Percentiles rank a stretch among this genome's conserved stretches.
phyloP scores from a whole-genome alignment of 257 asterid species.

The Linaria vulgaris region DNA sequence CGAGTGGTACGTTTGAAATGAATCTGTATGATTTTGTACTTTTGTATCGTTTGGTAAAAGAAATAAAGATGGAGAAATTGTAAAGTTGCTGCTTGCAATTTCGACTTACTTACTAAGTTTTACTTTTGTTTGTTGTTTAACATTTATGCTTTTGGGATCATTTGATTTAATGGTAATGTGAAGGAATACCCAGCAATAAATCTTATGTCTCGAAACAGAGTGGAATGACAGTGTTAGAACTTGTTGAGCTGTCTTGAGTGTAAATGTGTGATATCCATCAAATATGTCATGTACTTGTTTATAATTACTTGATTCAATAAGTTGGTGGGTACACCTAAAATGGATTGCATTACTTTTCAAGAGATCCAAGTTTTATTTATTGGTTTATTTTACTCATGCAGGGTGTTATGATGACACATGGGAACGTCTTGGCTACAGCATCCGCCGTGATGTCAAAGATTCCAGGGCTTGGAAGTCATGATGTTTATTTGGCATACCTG shows the following conservation, averaged over 20 bases:
- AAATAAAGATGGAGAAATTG: not conserved
- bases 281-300: not conserved
- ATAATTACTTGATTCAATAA: conserved; percentile 4
- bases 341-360: conserved; percentile 1
- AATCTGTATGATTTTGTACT: too few relatives aligned
- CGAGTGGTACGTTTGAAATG: too few relatives aligned
- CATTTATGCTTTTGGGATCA: too few relatives aligned
- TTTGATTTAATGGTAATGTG: too few relatives aligned
- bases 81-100: too few relatives aligned
- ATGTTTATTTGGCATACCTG: conserved; percentile 86
- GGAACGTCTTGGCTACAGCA: conserved; percentile 81
- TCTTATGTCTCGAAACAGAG: too few relatives aligned
- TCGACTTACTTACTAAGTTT: too few relatives aligned
- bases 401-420: conserved; percentile 99
- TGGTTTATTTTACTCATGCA: conserved; percentile 30
- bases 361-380: conserved; percentile 1
- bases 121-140: too few relatives aligned
- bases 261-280: too few relatives aligned
- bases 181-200: too few relatives aligned
- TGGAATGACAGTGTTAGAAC: too few relatives aligned
- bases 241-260: too few relatives aligned
- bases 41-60: not conserved
- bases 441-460: conserved; percentile 91
- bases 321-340: conserved; percentile 10
- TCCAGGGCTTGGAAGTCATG: conserved; percentile 73